phyloP scores from a whole-genome alignment of 2,329 filamentous ascomycete genomes.

The Neoarthrinium moseri region DNA sequence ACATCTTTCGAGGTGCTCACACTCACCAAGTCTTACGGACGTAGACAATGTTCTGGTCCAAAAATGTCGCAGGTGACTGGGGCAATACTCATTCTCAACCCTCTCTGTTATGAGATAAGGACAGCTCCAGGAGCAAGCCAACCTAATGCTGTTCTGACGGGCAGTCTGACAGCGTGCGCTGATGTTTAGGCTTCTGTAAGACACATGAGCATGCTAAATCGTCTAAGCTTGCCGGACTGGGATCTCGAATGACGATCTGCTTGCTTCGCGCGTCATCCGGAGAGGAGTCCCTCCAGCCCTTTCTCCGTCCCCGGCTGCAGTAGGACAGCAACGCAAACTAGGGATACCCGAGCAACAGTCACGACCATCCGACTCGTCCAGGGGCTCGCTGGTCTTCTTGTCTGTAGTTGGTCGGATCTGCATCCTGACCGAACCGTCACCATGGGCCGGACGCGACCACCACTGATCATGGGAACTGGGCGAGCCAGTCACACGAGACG shows the following conservation, averaged over 20 bases:
- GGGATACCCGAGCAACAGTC: too few species aligned
- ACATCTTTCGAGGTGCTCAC: neutral
- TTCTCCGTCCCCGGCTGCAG: too few species aligned
- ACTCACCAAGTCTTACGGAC: neutral
- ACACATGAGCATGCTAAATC: constrained; percentile 3
- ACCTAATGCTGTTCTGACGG: too few species aligned
- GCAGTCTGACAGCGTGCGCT: too few species aligned
- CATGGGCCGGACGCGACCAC: neutral
- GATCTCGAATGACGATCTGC: constrained; percentile 10
- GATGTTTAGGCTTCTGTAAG: constrained; percentile 5
- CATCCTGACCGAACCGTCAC: neutral
- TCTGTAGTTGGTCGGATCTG: too few species aligned
- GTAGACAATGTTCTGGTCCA: neutral
- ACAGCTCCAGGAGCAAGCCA: too few species aligned
- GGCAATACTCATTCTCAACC: neutral
- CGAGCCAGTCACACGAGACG: constrained; percentile 1
- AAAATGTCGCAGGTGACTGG: neutral
- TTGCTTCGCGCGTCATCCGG: constrained; percentile 3
- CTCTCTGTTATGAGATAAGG: too few species aligned
- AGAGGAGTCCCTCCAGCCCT: too few species aligned
- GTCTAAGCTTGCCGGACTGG: constrained; percentile 4
- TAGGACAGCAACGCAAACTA: too few species aligned
- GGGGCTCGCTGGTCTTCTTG: too few species aligned
- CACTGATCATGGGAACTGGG: constrained; percentile 3
- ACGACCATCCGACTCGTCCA: too few species aligned